These are phyloP conservation scores for Gossypium herbaceum DNA, from an alignment of 345 rosid species.

Conservation along the genomic window DNA sequence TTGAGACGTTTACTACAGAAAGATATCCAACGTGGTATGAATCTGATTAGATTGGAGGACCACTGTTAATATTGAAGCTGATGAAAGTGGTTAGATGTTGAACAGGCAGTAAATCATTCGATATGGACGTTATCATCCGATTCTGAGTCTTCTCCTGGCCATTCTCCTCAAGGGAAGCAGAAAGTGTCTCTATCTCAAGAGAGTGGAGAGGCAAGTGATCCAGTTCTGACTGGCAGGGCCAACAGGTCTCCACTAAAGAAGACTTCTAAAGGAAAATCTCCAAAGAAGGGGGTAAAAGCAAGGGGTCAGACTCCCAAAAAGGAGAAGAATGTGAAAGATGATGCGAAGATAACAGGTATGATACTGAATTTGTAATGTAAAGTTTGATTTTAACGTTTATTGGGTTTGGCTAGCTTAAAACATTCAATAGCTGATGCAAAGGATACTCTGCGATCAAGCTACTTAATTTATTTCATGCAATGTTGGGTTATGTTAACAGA, in stretches of 20 bases:
- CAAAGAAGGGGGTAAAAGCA: slow-evolving; percentile 31
- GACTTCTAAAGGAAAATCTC: slow-evolving; percentile 47
- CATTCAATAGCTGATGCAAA: slow-evolving; percentile 3
- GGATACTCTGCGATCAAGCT: not conserved
- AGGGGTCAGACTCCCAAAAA: slow-evolving; percentile 29
- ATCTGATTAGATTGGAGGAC: not conserved
- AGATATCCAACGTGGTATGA: not conserved
- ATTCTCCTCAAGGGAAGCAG: slow-evolving; percentile 21
- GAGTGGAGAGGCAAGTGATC: slow-evolving; percentile 37
- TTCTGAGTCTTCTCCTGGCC: slow-evolving; percentile 57
- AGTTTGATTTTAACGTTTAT: slow-evolving; percentile 1
- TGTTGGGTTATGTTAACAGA: slow-evolving; percentile 35
- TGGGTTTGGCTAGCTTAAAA: slow-evolving; percentile 1
- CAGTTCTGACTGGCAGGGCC: slow-evolving; percentile 20
- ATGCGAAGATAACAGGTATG: slow-evolving; percentile 43
- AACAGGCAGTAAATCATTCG: slow-evolving; percentile 41
- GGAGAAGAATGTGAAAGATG: slow-evolving; percentile 29
- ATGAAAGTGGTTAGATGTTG: slow-evolving; percentile 19
- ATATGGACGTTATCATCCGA: slow-evolving; percentile 61
- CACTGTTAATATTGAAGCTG: slow-evolving; percentile 1
- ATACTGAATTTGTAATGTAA: not conserved
- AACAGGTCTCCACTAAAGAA: slow-evolving; percentile 37
- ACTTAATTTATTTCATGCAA: slow-evolving; percentile 8
- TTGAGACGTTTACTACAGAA: not conserved
- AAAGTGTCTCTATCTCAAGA: slow-evolving; percentile 23